These are phyloP conservation scores for Soucietia sequanensis DNA, from an alignment of 805 yeast genomes.

Conservation along the genomic window DNA sequence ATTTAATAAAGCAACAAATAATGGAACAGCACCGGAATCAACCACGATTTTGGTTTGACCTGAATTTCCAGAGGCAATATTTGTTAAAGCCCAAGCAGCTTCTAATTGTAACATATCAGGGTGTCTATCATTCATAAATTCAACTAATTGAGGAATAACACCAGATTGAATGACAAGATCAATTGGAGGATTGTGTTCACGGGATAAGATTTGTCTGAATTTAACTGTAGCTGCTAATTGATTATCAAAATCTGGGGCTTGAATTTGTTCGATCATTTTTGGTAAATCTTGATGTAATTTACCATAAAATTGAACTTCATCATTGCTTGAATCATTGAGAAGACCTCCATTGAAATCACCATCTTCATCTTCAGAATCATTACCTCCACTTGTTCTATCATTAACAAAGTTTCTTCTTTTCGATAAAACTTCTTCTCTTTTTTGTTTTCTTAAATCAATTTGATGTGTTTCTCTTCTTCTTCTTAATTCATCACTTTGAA, in stretches of 20 bases:
- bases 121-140: slow-evolving; percentile 69
- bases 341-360: slow-evolving; percentile 15
- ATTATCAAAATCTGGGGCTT: slow-evolving; percentile 69
- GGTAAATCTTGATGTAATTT: slow-evolving; percentile 67
- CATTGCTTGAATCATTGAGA: slow-evolving; percentile 47
- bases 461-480: slow-evolving; percentile 98
- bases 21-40: slow-evolving; percentile 91
- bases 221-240: slow-evolving; percentile 88
- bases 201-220: slow-evolving; percentile 88
- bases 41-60: slow-evolving; percentile 89
- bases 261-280: slow-evolving; percentile 76
- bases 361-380: slow-evolving; percentile 45
- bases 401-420: slow-evolving; percentile 81
- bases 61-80: slow-evolving; percentile 92
- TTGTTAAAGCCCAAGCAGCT: slow-evolving; percentile 99
- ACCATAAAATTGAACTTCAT: slow-evolving; percentile 40
- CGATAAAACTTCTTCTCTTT: slow-evolving; percentile 90
- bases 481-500: slow-evolving; percentile 93
- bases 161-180: slow-evolving; percentile 91
- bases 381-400: slow-evolving; percentile 31
- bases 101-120: slow-evolving; percentile 90
- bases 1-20: slow-evolving; percentile 76
- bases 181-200: slow-evolving; percentile 96
- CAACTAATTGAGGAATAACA: slow-evolving; percentile 87
- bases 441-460: slow-evolving; percentile 93